A percentile compares a stretch with the other conserved stretches of the same genome.
phyloP scores from a whole-genome alignment of 805 yeast species.

The Metschnikowia cubensis region DNA sequence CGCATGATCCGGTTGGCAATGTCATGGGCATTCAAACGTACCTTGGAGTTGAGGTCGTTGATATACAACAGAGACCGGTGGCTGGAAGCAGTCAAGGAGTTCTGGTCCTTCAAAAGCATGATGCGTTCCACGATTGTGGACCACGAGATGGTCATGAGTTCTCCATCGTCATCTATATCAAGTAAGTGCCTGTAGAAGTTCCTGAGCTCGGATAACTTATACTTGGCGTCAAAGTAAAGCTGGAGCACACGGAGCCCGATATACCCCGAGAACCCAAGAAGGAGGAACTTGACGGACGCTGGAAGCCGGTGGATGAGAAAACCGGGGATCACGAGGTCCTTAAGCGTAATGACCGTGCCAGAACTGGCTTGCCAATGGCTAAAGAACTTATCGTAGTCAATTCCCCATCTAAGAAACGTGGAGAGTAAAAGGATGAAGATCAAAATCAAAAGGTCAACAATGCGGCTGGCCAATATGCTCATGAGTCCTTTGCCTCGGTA shows the following conservation, averaged over 20 bases:
- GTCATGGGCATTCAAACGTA: conserved; percentile 83
- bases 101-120: conserved; percentile 72
- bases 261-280: conserved; percentile 58
- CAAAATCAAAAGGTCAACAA: conserved; percentile 67
- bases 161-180: conserved; percentile 65
- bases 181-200: conserved; percentile 73
- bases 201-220: conserved; percentile 66
- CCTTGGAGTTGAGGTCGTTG: conserved; percentile 62
- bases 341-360: conserved; percentile 25
- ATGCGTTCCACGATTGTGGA: conserved; percentile 74
- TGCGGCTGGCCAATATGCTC: conserved; percentile 66
- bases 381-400: conserved; percentile 49
- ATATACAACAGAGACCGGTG: conserved; percentile 24
- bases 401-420: conserved; percentile 76
- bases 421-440: conserved; percentile 77
- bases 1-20: conserved; percentile 96
- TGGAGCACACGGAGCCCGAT: conserved; percentile 51
- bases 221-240: conserved; percentile 53
- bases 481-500: conserved; percentile 81
- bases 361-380: conserved; percentile 22
- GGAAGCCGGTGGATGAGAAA: conserved; percentile 47
- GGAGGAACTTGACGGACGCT: conserved; percentile 48
- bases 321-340: conserved; percentile 31
- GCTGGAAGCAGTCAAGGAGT: conserved; percentile 55
- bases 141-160: conserved; percentile 93